Evolutionary conservation across 345 rosid genomes (phyloP).

Genomic region (Clarkia xantiana): DNA sequence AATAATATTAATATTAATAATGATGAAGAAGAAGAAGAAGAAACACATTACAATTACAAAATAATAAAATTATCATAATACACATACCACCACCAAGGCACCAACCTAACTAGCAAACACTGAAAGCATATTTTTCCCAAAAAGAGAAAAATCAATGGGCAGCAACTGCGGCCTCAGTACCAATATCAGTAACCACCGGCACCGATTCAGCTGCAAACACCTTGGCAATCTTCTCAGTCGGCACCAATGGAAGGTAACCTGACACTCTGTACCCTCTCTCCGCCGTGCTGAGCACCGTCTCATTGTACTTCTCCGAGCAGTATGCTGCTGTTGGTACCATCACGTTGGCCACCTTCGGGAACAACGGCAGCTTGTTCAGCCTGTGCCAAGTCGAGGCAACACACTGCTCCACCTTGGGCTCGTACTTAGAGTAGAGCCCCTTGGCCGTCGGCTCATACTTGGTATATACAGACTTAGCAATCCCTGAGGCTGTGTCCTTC

Average conservation of each 20-base stretch:
- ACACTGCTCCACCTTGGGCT: conserved; percentile 73
- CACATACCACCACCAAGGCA: too few species aligned
- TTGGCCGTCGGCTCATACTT: conserved; percentile 55
- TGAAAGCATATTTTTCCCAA: not conserved
- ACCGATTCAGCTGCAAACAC: conserved; percentile 29
- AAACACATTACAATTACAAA: too few species aligned
- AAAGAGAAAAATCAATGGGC: not conserved
- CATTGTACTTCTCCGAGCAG: conserved; percentile 72
- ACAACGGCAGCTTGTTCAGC: conserved; percentile 62
- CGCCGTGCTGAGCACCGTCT: conserved; percentile 47
- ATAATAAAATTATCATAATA: too few species aligned
- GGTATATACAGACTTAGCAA: conserved; percentile 47
- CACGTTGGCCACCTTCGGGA: conserved; percentile 67
- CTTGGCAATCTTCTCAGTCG: conserved; percentile 68
- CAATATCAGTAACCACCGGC: conserved; percentile 22
- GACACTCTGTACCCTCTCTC: conserved; percentile 75
- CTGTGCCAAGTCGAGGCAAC: conserved; percentile 74
- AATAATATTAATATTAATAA: too few species aligned
- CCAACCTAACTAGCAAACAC: too few species aligned
- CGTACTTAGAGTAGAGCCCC: conserved; percentile 57
- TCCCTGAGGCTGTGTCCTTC: conserved; percentile 51
- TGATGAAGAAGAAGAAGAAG: too few species aligned
- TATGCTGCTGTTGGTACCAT: conserved; percentile 66
- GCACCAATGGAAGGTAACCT: conserved; percentile 67
- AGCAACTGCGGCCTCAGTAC: not conserved